Conservation (phyloP, 2,329 filamentous ascomycete genomes). For the Rhytidhysteron rufulum region DNA sequence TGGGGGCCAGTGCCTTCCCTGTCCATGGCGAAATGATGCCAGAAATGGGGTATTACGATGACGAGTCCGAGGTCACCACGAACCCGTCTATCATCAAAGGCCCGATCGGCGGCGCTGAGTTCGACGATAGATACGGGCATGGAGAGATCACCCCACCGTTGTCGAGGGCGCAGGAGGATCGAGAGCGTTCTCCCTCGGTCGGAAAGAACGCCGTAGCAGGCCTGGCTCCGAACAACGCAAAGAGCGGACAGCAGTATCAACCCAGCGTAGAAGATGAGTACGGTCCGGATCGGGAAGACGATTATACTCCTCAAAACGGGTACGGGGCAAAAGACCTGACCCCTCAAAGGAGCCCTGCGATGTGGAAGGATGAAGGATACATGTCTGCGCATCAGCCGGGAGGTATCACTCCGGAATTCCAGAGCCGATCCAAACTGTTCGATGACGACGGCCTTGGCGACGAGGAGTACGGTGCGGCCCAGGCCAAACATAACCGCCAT, state of each 20-base stretch:
- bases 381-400: conserved; percentile 69
- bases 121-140: conserved; percentile 50
- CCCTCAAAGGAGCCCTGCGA: conserved; percentile 50
- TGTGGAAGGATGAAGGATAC: conserved; percentile 76
- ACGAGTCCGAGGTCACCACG: conserved; percentile 66
- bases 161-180: conserved; percentile 29
- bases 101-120: conserved; percentile 57
- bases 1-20: conserved; percentile 69
- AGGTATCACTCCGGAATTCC: conserved; percentile 42
- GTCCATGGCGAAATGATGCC: conserved; percentile 68
- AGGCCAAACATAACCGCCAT: conserved; percentile 56
- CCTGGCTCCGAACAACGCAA: conserved; percentile 44
- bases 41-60: conserved; percentile 66
- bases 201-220: conserved; percentile 53
- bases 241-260: conserved; percentile 26
- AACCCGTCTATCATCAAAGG: conserved; percentile 83
- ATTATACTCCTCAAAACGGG: conserved; percentile 23
- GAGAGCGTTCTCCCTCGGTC: conserved; percentile 30
- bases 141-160: conserved; percentile 52
- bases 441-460: conserved; percentile 57
- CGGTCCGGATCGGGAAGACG: conserved; percentile 22
- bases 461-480: conserved; percentile 63
- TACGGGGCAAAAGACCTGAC: conserved; percentile 29
- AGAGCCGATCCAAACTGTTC: conserved; percentile 44
- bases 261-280: conserved; percentile 37